A percentile compares a stretch with the other conserved stretches of the same genome.
phyloP scores from a whole-genome alignment of 176 grass and related monocot genomes.

The Phoenix dactylifera region DNA sequence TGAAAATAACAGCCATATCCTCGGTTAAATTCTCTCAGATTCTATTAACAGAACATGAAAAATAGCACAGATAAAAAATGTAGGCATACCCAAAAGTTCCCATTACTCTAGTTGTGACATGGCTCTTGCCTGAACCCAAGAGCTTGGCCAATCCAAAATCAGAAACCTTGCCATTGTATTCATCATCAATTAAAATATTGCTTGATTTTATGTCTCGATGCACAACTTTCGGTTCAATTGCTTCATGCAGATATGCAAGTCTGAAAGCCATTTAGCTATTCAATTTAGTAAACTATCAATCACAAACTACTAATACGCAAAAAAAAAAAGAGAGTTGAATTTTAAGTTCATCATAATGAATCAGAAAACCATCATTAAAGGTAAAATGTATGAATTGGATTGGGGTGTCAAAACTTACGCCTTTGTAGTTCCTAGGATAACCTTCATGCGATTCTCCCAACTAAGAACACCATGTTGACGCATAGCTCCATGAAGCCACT shows the following conservation, averaged over 20 bases:
- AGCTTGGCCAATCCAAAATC: conserved; percentile 99
- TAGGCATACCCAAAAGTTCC: conserved; percentile 84
- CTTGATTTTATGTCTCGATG: conserved; percentile 98
- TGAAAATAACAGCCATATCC: too few species aligned
- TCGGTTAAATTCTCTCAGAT: too few species aligned
- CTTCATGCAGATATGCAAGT: conserved; percentile 92
- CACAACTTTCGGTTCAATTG: conserved; percentile 89
- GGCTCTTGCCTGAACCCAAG: conserved; percentile 72
- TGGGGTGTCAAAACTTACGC: conserved; percentile 45
- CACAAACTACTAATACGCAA: too few species aligned
- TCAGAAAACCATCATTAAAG: too few species aligned
- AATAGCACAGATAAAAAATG: neutral
- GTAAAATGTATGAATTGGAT: too few species aligned
- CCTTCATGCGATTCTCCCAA: conserved; percentile 88
- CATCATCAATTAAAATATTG: conserved; percentile 84
- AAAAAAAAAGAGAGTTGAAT: too few species aligned
- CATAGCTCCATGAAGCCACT: conserved; percentile 91
- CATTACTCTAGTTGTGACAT: conserved; percentile 94
- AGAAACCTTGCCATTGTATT: conserved; percentile 87
- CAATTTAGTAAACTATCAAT: neutral
- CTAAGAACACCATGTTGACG: conserved; percentile 52
- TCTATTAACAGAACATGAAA: neutral
- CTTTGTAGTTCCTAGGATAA: conserved; percentile 87
- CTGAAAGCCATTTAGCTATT: conserved; percentile 28
- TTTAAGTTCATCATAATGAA: too few species aligned